These are phyloP conservation scores for Kluyveromyces dobzhanskii DNA, from an alignment of 805 yeast species.

Conservation along the genomic window DNA sequence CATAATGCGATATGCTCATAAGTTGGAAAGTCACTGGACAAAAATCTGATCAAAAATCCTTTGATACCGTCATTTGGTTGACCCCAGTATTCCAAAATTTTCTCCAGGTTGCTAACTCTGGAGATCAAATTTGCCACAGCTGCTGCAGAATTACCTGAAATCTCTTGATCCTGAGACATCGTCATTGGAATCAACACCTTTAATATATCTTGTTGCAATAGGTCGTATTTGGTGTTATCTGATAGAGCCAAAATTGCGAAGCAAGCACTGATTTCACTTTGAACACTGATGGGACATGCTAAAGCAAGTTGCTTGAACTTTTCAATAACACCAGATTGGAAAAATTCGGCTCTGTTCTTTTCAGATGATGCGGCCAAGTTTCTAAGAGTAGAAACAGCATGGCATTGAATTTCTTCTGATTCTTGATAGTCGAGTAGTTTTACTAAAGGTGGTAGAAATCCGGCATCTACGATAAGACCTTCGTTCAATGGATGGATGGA, in stretches of 20 bases:
- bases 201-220: slow-evolving; percentile 75
- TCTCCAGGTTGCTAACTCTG: slow-evolving; percentile 74
- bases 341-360: slow-evolving; percentile 80
- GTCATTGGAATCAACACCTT: slow-evolving; percentile 90
- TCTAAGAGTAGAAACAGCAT: slow-evolving; percentile 91
- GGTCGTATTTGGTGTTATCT: slow-evolving; percentile 81
- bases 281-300: slow-evolving; percentile 82
- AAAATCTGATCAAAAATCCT: slow-evolving; percentile 73
- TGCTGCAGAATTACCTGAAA: slow-evolving; percentile 97
- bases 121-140: slow-evolving; percentile 94
- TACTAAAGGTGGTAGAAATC: slow-evolving; percentile 87
- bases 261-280: slow-evolving; percentile 94
- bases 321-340: slow-evolving; percentile 92
- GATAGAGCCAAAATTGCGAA: slow-evolving; percentile 95
- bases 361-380: slow-evolving; percentile 95
- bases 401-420: slow-evolving; percentile 96
- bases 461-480: slow-evolving; percentile 92
- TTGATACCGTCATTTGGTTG: slow-evolving; percentile 77
- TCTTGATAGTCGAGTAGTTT: slow-evolving; percentile 74
- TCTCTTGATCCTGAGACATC: slow-evolving; percentile 79
- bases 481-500: slow-evolving; percentile 96
- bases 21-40: slow-evolving; percentile 79
- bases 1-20: slow-evolving; percentile 97
- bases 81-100: slow-evolving; percentile 71
- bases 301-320: slow-evolving; percentile 85